Base-by-base conservation (phyloP, 768 basidiomycete species). In the Leucosporidium yakuticum region DNA sequence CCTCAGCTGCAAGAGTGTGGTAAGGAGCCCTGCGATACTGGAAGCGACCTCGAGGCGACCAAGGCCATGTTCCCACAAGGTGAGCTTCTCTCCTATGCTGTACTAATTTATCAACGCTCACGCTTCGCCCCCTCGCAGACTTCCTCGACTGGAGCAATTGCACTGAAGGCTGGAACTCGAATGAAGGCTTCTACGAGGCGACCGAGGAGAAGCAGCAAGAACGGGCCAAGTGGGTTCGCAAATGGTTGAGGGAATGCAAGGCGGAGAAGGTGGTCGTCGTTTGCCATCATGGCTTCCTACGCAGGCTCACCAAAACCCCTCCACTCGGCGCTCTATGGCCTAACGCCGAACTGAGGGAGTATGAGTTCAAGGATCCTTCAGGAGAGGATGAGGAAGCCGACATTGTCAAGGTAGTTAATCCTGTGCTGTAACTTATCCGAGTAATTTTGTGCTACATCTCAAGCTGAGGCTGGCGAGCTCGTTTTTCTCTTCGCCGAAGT, bases 1-100 rank as follows among this genome's bases (percentile, higher is more conserved):
- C 69, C 69, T 39, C 63, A 70, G 44, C 51, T 70, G 44, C 69
- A 70, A 50, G 69, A 70, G 36, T 70, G 65, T 50, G 69, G 69
- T 23, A 27, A 39, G 15, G 64, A 49, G 48, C 65, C 63, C 1
- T 70, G 69, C 51, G 69, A 70, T 25, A 62, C 58, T 19, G 69
- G 69, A 31, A 65, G 36, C 23, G 59, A 63, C 4, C 39, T 70
- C 17, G 39, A 60, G 3, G 53, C 47, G 21, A 70, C 69, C 25
- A 64, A 62, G 31, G 25, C 23, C 17, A 57, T 48, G 20, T 70
- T 70, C 54, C 65, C 56, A 12, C 25, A 65, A 12, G 25, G 50
- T 51, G 8, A 23, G 23, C 50, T 27, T 7, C 20, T 51, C 50
- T 27, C 50, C 20, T 27, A 14, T n/a, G n/a, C n/a, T n/a, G 25